Evolutionary conservation across 2,329 filamentous ascomycete species (phyloP).

Genomic region (Uncinocarpus reesii): DNA sequence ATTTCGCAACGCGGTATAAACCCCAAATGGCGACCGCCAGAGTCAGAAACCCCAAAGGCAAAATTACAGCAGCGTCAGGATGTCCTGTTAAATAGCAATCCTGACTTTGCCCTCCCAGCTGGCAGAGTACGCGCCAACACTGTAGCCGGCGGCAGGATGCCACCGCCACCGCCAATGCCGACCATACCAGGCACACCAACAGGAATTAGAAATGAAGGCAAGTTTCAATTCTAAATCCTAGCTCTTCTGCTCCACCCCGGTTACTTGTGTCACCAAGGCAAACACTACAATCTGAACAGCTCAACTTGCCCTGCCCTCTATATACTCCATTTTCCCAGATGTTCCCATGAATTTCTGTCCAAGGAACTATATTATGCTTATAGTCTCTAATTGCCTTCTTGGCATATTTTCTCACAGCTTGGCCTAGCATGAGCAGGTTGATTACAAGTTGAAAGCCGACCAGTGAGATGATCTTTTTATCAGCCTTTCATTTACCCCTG

Average conservation of each 20-base stretch:
- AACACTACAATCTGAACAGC: too few species aligned
- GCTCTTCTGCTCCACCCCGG: neutral
- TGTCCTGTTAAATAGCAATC: constrained; percentile 65
- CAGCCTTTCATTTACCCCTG: too few species aligned
- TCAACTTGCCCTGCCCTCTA: too few species aligned
- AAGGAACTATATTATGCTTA: too few species aligned
- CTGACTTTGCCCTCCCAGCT: constrained; percentile 67
- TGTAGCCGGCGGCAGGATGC: constrained; percentile 14
- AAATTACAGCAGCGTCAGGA: constrained; percentile 52
- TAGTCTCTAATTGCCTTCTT: too few species aligned
- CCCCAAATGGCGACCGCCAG: constrained; percentile 60
- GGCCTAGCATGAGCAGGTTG: too few species aligned
- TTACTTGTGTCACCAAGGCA: too few species aligned
- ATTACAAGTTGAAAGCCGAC: too few species aligned
- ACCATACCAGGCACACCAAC: constrained; percentile 17
- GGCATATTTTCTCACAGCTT: too few species aligned
- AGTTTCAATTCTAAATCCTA: neutral
- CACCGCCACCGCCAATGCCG: constrained; percentile 20
- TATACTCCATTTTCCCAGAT: too few species aligned
- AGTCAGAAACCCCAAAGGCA: constrained; percentile 38
- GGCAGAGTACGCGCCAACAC: constrained; percentile 20
- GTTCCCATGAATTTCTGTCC: too few species aligned
- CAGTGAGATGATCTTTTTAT: too few species aligned
- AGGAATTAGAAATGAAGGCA: neutral
- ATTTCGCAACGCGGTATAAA: constrained; percentile 83